Conservation (phyloP, 352 stramenopile species). For the Phytophthora sansomeana region DNA sequence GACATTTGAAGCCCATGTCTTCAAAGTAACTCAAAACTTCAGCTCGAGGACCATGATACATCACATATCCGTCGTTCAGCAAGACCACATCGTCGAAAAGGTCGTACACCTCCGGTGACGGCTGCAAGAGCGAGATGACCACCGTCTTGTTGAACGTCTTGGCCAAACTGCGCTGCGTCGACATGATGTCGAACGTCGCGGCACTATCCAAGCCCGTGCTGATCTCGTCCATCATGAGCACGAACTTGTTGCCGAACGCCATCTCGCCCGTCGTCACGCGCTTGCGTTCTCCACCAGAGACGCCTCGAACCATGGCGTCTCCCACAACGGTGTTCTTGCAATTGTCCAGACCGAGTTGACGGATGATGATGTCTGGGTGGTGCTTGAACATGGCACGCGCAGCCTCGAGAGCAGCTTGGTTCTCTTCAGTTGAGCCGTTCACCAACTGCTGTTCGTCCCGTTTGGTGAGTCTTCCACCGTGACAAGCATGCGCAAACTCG, state of each 20-base stretch:
- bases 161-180: slow-evolving; percentile 38
- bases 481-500: slow-evolving; percentile 47
- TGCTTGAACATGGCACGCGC: slow-evolving; percentile 31
- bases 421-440: slow-evolving; percentile 34
- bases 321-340: slow-evolving; percentile 73
- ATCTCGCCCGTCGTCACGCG: slow-evolving; percentile 31
- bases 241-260: slow-evolving; percentile 28
- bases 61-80: slow-evolving; percentile 82
- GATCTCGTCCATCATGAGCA: slow-evolving; percentile 36
- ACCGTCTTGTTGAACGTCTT: slow-evolving; percentile 45
- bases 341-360: slow-evolving; percentile 26
- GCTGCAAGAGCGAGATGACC: slow-evolving; percentile 85
- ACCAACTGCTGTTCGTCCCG: slow-evolving; percentile 32
- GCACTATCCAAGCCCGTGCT: slow-evolving; percentile 33
- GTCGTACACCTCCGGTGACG: slow-evolving; percentile 89
- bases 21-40: slow-evolving; percentile 76
- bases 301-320: slow-evolving; percentile 52
- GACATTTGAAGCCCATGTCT: slow-evolving; percentile 58
- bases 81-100: slow-evolving; percentile 94
- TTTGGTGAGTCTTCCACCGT: slow-evolving; percentile 25
- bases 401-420: slow-evolving; percentile 22
- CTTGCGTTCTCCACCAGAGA: slow-evolving; percentile 79
- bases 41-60: slow-evolving; percentile 82
- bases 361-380: slow-evolving; percentile 19
- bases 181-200: slow-evolving; percentile 43